Base-by-base conservation (phyloP, 192 early-diverging fungal genomes). In the Coemansia sp. region DNA sequence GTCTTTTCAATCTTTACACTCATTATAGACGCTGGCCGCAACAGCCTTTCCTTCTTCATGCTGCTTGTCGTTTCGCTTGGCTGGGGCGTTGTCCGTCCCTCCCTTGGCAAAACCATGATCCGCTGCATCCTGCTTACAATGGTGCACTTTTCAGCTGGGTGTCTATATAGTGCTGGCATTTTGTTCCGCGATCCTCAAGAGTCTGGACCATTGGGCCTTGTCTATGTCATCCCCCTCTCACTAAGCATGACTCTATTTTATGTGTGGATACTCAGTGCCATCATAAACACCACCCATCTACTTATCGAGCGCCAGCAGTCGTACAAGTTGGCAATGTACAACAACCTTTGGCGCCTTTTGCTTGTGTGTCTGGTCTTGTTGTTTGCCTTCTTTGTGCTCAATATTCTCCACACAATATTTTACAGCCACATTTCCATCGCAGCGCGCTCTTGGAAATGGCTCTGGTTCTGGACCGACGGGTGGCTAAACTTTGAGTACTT, bases 31-130 rank as follows among this genome's bases (percentile, higher is more conserved):
- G 89, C 95, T 7, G 95, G 89, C 9, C 82, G 97, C 61, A 96
- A 94, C 75, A 93, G 91, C 60, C 74, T 97, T 43, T 96, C 97
- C 2, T 93, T 99, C 70, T 97, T 97, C 65, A 94, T 99, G 90
- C 84, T 99, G 1, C 83, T 99, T 45, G 93, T 99, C 49, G 94
- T 97, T 8, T 88, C 92, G 6, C 88, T 99, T 67, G 97, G 97
- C 26, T 99, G 95, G 75, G 94, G 97, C 46, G 95, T 99, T 21
- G 94, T 99, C 23, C 90, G 89, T 45, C 95, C 95, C 8, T 91
- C 93, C 21, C 87, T 99, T 34, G 95, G 95, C 26, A 75, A 81
- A 40, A 91, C 89, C 20, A 97, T 99, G 95, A 92, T 88, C 49
- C 92, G 89, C 63, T 94, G 93, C 72, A 74, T 91, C 12, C 49